Base-by-base conservation (phyloP, 2,329 filamentous ascomycete species). In the Botrytis cinerea region DNA sequence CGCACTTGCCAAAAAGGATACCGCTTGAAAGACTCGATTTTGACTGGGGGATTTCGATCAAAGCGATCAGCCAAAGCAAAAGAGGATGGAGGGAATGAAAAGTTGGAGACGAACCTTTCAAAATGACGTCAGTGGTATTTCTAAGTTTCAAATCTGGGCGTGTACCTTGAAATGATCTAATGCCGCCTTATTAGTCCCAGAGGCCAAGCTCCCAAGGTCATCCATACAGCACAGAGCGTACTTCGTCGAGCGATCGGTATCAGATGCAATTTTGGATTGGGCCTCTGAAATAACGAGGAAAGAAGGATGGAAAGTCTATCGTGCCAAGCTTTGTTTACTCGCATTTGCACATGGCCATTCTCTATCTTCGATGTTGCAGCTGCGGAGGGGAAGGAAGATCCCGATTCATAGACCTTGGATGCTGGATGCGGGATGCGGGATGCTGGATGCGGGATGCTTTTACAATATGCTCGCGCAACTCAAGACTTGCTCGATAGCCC, bases 141-240 rank as follows among this genome's bases (percentile, higher is more conserved):
- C 32, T n/a, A 51, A 35, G 18, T 32, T 66, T 66, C 35, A 32
- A 62, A 62, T 67, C 45, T 67, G 28, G 45, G 32, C 7, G 32
- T 6, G 46, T 54, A 54, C 64, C 64, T 68, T 68, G 64, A 54
- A 28, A 40, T 54, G 46, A 51, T 68, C 64, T 68, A 54, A 54
- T 14, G 64, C 64, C 64, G 64, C 46, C 46, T 28, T 68, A 67
- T 51, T 14, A 7, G 5, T 16, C 25, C 48, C 10, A 51, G 4
- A n/a, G 25, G 10, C 16, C n/a, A 63, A 62, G 38, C 4, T 7
- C 35, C 16, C n/a, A 63, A 62, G 38, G 35, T 7, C 35, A 35
- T 35, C 4, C 35, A 35, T 1, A 35, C 35, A 38, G 38, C 38
- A 38, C 1, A 8, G 7, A 8, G 38, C 38, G 7, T 10, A 8